Conservation (phyloP, 176 grass and related monocot genomes). For the Pontederia crassipes region DNA sequence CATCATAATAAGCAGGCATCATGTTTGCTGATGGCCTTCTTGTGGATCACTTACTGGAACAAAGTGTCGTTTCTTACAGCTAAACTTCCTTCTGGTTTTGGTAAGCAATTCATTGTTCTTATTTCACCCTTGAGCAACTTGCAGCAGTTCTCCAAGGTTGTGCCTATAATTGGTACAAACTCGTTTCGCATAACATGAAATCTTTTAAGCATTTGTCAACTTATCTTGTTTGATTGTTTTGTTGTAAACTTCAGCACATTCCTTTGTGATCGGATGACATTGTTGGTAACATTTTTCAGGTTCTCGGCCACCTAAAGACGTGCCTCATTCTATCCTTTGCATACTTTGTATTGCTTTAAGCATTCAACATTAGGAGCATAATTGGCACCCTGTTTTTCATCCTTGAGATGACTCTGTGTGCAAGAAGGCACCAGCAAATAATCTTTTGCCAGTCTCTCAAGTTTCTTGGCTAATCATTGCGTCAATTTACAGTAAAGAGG, state of each 20-base stretch:
- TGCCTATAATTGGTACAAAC: no score
- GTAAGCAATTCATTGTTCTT: no score
- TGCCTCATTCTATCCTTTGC: constrained; percentile 84
- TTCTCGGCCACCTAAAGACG: constrained; percentile 88
- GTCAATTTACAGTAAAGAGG: background rate
- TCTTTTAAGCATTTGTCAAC: constrained; percentile 54
- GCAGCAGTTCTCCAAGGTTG: no score
- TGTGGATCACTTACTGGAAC: constrained; percentile 65
- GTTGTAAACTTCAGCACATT: constrained; percentile 93
- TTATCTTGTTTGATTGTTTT: constrained; percentile 72
- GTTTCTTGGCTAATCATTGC: constrained; percentile 5
- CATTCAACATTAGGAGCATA: constrained; percentile 66
- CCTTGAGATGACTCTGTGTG: constrained; percentile 75
- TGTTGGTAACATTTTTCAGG: constrained; percentile 83
- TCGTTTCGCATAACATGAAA: no score
- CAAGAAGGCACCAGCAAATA: constrained; percentile 32
- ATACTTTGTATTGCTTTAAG: constrained; percentile 53
- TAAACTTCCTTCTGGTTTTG: constrained; percentile 62
- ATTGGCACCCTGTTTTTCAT: constrained; percentile 72
- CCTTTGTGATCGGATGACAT: constrained; percentile 79
- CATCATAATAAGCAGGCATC: constrained; percentile 67
- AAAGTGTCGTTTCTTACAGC: constrained; percentile 50
- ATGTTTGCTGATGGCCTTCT: constrained; percentile 62
- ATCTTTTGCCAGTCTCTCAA: constrained; percentile 23
- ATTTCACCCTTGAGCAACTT: no score